A percentile compares a stretch with the other conserved stretches of the same genome.
phyloP scores from a whole-genome alignment of 345 rosid genomes.

The Zanthoxylum bungeanum region DNA sequence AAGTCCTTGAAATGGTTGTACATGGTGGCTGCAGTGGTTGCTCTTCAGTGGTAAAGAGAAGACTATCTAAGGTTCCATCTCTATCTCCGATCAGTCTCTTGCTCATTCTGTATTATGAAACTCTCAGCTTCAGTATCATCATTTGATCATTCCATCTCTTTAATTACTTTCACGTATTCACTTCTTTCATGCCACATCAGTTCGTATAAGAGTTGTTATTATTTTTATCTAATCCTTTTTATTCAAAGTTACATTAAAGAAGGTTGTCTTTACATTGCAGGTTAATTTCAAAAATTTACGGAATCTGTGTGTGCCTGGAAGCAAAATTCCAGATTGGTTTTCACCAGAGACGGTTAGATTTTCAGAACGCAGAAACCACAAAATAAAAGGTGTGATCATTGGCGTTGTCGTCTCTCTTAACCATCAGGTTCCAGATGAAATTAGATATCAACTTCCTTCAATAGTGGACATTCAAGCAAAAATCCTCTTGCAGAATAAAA shows the following conservation, averaged over 20 bases:
- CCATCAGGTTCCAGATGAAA: conserved; percentile 22
- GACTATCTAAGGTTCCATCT: conserved; percentile 41
- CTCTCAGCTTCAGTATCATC: background rate
- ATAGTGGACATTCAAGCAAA: conserved; percentile 38
- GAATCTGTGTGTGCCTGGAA: conserved; percentile 57
- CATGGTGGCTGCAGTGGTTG: conserved; percentile 38
- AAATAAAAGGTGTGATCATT: conserved; percentile 42
- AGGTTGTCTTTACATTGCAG: conserved; percentile 17
- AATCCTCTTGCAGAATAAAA: conserved; percentile 19
- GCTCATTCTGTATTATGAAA: no score
- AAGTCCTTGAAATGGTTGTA: conserved; percentile 35
- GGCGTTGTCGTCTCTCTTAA: conserved; percentile 48
- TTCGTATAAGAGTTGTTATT: background rate
- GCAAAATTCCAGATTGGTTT: conserved; percentile 56
- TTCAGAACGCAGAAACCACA: conserved; percentile 33
- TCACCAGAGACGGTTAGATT: conserved; percentile 25
- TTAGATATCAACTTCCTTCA: conserved; percentile 27
- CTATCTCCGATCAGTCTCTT: background rate
- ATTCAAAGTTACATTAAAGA: background rate
- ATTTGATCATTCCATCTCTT: background rate
- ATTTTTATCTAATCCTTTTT: background rate
- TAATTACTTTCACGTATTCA: background rate
- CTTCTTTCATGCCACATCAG: background rate
- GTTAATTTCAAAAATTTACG: conserved; percentile 37
- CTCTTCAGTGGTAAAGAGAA: conserved; percentile 26